Conservation (phyloP, 495 filamentous ascomycete genomes). For the Hyaloscypha variabilis region DNA sequence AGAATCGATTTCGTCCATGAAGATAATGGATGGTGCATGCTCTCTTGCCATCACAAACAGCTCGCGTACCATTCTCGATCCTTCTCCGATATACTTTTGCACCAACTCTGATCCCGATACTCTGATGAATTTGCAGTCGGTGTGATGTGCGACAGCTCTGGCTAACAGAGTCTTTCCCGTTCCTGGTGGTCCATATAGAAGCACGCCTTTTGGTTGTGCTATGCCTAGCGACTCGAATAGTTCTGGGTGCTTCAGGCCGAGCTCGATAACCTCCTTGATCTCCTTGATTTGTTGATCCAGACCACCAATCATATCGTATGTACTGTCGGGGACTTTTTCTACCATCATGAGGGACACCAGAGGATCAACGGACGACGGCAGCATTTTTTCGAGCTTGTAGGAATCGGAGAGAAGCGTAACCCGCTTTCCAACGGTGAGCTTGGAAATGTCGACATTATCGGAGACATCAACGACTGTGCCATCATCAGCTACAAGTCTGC, state of each 20-base stretch:
- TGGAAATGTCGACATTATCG: constrained; percentile 90
- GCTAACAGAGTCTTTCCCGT: constrained; percentile 97
- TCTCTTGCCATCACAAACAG: constrained; percentile 99
- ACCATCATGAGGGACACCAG: constrained; percentile 99
- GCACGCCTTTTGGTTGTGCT: constrained; percentile 95
- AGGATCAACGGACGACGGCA: constrained; percentile 95
- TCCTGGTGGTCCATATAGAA: constrained; percentile 95
- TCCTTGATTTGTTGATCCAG: constrained; percentile 99
- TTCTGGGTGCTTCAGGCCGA: constrained; percentile 97
- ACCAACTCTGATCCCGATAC: constrained; percentile 95
- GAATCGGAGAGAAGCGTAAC: constrained; percentile 94
- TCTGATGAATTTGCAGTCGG: constrained; percentile 98
- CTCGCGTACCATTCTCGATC: constrained; percentile 97
- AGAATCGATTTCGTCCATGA: constrained; percentile 99
- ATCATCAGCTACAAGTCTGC: constrained; percentile 12
- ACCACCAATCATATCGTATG: constrained; percentile 99
- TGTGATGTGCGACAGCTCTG: constrained; percentile 95
- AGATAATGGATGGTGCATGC: constrained; percentile 99
- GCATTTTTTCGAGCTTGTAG: constrained; percentile 98
- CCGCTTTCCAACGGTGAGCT: constrained; percentile 96
- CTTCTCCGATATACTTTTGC: constrained; percentile 99
- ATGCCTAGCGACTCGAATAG: constrained; percentile 98
- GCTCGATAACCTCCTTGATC: constrained; percentile 99
- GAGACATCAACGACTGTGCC: constrained; percentile 89
- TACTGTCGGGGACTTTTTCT: constrained; percentile 98